Conservation (phyloP, 2,329 filamentous ascomycete species). For the Lachnellula suecica region DNA sequence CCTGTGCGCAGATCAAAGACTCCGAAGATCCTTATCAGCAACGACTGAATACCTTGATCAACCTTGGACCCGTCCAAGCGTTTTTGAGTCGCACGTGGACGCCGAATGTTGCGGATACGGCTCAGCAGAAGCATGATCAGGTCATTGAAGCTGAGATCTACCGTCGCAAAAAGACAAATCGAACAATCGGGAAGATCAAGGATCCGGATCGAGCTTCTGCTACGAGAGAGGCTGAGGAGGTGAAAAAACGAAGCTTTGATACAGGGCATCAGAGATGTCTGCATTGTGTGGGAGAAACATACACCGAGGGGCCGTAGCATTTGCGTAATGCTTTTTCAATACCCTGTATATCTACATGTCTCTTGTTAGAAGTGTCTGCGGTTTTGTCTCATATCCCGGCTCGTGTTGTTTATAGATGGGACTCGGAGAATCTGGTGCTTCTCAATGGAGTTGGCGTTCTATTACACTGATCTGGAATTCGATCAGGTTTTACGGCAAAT, state of each 20-base stretch:
- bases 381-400: no score
- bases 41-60: conserved; percentile 6
- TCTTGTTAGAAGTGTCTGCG: neutral
- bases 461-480: no score
- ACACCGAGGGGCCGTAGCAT: neutral
- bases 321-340: neutral
- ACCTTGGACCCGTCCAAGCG: conserved; percentile 8
- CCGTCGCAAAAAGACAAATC: neutral
- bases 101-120: neutral
- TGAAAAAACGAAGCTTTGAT: neutral
- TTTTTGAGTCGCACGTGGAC: neutral
- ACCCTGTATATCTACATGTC: neutral
- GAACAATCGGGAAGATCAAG: neutral
- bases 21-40: neutral
- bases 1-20: conserved; percentile 5
- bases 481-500: no score
- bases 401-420: no score
- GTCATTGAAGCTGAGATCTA: neutral
- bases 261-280: neutral
- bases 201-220: neutral
- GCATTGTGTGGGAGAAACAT: neutral
- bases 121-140: neutral
- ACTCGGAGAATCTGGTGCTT: no score
- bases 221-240: neutral
- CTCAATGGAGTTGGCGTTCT: no score